phyloP scores from a whole-genome alignment of 2,329 filamentous ascomycete genomes.

The Pseudomassariella vexata region DNA sequence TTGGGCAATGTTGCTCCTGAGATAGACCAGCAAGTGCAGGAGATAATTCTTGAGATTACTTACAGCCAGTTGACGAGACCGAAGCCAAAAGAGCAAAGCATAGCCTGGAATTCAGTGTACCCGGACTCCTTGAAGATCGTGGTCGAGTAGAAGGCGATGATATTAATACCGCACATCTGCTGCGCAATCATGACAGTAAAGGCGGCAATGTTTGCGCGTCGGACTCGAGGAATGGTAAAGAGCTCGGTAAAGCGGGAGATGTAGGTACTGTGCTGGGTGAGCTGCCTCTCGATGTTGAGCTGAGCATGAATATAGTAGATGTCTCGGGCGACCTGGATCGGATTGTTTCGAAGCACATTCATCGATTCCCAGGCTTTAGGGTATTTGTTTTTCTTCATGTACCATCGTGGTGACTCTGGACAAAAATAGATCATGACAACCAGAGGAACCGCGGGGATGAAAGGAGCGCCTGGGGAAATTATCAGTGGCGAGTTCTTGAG shows the following conservation, averaged over 20 bases:
- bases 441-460: slow-evolving; percentile 54
- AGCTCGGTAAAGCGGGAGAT: slow-evolving; percentile 57
- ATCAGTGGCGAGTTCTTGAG: too few relatives aligned
- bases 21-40: too few relatives aligned
- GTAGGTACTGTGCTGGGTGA: slow-evolving; percentile 49
- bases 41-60: too few relatives aligned
- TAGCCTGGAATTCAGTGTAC: slow-evolving; percentile 46
- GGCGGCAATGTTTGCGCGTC: slow-evolving; percentile 69
- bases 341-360: slow-evolving; percentile 43
- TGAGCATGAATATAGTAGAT: slow-evolving; percentile 61
- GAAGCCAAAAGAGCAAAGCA: slow-evolving; percentile 60
- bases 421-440: slow-evolving; percentile 58
- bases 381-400: slow-evolving; percentile 61
- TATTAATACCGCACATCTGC: slow-evolving; percentile 53
- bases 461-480: slow-evolving; percentile 52
- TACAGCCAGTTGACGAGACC: slow-evolving; percentile 60
- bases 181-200: slow-evolving; percentile 77
- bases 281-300: slow-evolving; percentile 51
- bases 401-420: slow-evolving; percentile 60
- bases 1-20: too few relatives aligned
- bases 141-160: slow-evolving; percentile 53
- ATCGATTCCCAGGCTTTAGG: slow-evolving; percentile 53
- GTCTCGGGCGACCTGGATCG: slow-evolving; percentile 54
- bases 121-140: slow-evolving; percentile 56
- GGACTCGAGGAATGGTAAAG: slow-evolving; percentile 63